Evolutionary conservation across 2,329 filamentous ascomycete species (phyloP).

Genomic region (Rhytidhysteron rufulum): DNA sequence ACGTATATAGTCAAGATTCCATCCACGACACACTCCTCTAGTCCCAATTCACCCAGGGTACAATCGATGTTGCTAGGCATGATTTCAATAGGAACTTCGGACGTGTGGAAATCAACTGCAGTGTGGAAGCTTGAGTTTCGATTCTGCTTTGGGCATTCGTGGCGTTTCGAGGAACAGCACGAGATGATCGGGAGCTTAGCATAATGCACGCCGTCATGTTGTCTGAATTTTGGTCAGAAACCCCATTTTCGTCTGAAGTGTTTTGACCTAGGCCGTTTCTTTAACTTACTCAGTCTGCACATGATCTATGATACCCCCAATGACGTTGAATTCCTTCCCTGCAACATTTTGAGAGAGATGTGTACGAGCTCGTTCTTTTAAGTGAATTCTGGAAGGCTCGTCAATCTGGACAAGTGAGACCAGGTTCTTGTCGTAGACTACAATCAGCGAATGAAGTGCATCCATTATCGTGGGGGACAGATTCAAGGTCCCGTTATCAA

Average conservation of each 20-base stretch:
- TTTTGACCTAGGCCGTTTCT: too few species aligned
- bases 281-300: too few species aligned
- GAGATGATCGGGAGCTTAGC: too few species aligned
- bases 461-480: slow-evolving; percentile 1
- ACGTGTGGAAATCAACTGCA: slow-evolving; percentile 28
- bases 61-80: slow-evolving; percentile 11
- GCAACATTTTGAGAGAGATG: background rate
- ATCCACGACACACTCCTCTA: slow-evolving; percentile 13
- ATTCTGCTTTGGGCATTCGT: too few species aligned
- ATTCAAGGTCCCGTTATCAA: slow-evolving; percentile 12
- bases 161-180: too few species aligned
- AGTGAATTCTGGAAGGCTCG: slow-evolving; percentile 3
- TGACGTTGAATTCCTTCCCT: too few species aligned
- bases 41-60: slow-evolving; percentile 14
- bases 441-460: slow-evolving; percentile 8
- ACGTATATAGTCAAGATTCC: slow-evolving; percentile 23
- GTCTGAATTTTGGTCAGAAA: too few species aligned
- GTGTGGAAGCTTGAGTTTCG: too few species aligned
- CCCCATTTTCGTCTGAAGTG: too few species aligned
- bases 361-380: background rate
- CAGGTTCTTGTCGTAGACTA: slow-evolving; percentile 19
- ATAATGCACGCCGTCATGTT: too few species aligned
- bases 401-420: slow-evolving; percentile 10
- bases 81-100: slow-evolving; percentile 22
- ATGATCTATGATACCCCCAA: too few species aligned